Conservation (phyloP, 2,329 filamentous ascomycete genomes). For the Colletotrichum cuscutae region DNA sequence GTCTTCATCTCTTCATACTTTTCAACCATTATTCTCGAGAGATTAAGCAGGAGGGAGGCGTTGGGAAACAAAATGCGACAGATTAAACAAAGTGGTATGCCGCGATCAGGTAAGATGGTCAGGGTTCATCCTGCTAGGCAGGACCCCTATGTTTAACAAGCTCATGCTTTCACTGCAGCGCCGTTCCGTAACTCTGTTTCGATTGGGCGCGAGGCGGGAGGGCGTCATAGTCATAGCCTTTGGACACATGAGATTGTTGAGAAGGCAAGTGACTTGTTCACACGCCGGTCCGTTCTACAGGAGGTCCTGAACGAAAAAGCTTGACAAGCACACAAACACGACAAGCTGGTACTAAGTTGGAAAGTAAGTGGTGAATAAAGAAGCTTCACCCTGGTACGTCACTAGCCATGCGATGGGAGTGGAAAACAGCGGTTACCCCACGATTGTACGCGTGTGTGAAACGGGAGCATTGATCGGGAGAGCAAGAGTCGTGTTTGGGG, state of each 20-base stretch:
- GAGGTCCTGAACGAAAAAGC: not conserved
- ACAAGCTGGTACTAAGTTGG: not conserved
- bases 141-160: conserved; percentile 18
- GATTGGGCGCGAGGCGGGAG: not conserved
- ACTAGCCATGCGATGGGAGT: not conserved
- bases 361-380: not conserved
- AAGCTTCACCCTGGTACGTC: conserved; percentile 13
- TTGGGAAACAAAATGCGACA: not conserved
- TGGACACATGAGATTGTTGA: not conserved
- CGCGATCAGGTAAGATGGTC: not conserved
- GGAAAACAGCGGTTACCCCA: conserved; percentile 5
- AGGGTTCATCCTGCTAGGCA: conserved; percentile 17
- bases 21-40: not conserved
- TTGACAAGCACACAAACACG: not conserved
- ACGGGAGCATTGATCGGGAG: conserved; percentile 33
- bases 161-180: not conserved
- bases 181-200: conserved; percentile 6
- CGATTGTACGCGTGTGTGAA: conserved; percentile 21
- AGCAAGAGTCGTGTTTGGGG: conserved; percentile 29
- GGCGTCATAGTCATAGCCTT: not conserved
- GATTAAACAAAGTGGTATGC: not conserved
- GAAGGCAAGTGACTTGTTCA: not conserved
- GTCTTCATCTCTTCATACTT: not conserved
- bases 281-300: not conserved
- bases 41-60: not conserved